Percentiles rank a stretch among this genome's conserved stretches.
phyloP scores from a whole-genome alignment of 2,329 filamentous ascomycete species.

The Aspergillus terreus region DNA sequence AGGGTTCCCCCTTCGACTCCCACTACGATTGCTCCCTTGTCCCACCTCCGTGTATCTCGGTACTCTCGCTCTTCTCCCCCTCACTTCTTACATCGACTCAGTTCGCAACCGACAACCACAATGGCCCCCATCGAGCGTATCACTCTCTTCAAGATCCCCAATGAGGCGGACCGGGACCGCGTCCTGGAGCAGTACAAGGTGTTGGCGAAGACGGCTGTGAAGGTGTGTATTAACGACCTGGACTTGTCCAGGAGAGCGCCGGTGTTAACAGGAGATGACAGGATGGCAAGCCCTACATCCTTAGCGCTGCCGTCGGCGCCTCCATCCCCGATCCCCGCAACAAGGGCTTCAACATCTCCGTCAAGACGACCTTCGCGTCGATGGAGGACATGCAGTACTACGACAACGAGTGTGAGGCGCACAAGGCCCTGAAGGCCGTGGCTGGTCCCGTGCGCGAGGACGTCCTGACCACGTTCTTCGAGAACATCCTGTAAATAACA shows the following conservation, averaged over 20 bases:
- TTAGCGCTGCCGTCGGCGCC: slow-evolving; percentile 53
- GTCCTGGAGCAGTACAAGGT: slow-evolving; percentile 45
- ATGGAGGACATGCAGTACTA: slow-evolving; percentile 69
- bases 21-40: too few species aligned
- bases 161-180: slow-evolving; percentile 41
- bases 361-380: slow-evolving; percentile 61
- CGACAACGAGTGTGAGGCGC: slow-evolving; percentile 57
- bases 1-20: background rate
- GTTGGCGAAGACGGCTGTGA: slow-evolving; percentile 41
- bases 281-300: slow-evolving; percentile 70
- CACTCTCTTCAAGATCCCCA: slow-evolving; percentile 53
- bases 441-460: slow-evolving; percentile 31
- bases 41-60: too few species aligned
- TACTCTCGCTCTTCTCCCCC: background rate
- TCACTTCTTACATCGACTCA: background rate
- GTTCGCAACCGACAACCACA: slow-evolving; percentile 2
- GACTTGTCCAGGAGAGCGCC: background rate
- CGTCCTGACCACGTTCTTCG: slow-evolving; percentile 35
- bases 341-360: slow-evolving; percentile 63
- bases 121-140: slow-evolving; percentile 47
- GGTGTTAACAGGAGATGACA: slow-evolving; percentile 27
- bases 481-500: slow-evolving; percentile 28
- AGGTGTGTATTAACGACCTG: slow-evolving; percentile 28
- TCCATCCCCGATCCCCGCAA: slow-evolving; percentile 57
- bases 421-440: slow-evolving; percentile 45